Conservation (phyloP, 208 protist genomes). For the Crithidia bombi region DNA sequence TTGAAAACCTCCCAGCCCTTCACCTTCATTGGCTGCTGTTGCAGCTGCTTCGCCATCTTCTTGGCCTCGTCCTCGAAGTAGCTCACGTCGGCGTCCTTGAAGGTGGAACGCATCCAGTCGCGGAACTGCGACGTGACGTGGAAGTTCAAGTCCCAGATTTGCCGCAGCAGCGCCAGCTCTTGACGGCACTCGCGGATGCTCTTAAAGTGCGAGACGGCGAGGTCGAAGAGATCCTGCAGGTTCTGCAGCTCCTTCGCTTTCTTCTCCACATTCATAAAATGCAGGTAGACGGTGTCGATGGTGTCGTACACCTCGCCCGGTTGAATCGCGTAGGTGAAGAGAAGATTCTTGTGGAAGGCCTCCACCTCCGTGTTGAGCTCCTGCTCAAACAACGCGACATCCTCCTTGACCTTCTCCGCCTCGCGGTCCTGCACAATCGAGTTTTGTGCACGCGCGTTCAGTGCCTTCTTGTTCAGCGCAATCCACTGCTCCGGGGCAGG, state of each 20-base stretch:
- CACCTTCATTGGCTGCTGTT: slow-evolving; percentile 93
- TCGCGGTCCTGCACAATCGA: slow-evolving; percentile 93
- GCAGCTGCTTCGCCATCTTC: slow-evolving; percentile 94
- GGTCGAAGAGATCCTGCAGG: slow-evolving; percentile 95
- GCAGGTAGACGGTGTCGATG: slow-evolving; percentile 79
- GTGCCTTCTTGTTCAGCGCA: slow-evolving; percentile 91
- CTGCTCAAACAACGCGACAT: slow-evolving; percentile 78
- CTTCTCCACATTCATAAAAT: slow-evolving; percentile 88
- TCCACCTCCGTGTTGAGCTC: slow-evolving; percentile 76
- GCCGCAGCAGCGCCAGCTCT: slow-evolving; percentile 92
- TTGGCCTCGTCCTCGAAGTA: slow-evolving; percentile 95
- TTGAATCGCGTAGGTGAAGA: slow-evolving; percentile 91
- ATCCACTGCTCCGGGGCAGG: slow-evolving; percentile 92
- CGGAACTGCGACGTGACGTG: slow-evolving; percentile 93
- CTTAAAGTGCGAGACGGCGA: slow-evolving; percentile 93
- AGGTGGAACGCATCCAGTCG: slow-evolving; percentile 94
- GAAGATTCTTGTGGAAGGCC: slow-evolving; percentile 76
- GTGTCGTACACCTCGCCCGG: slow-evolving; percentile 80
- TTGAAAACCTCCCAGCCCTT: slow-evolving; percentile 94
- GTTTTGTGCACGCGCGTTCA: slow-evolving; percentile 93
- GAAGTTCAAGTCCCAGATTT: slow-evolving; percentile 94
- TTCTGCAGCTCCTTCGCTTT: slow-evolving; percentile 91
- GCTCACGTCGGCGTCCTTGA: slow-evolving; percentile 93
- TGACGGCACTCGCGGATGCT: slow-evolving; percentile 92
- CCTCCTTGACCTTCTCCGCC: slow-evolving; percentile 93